Percentiles rank a stretch among this genome's conserved stretches.
These are phyloP conservation scores for Myxozyma kluyveri DNA, from an alignment of 805 yeast genomes.

Conservation along the genomic window DNA sequence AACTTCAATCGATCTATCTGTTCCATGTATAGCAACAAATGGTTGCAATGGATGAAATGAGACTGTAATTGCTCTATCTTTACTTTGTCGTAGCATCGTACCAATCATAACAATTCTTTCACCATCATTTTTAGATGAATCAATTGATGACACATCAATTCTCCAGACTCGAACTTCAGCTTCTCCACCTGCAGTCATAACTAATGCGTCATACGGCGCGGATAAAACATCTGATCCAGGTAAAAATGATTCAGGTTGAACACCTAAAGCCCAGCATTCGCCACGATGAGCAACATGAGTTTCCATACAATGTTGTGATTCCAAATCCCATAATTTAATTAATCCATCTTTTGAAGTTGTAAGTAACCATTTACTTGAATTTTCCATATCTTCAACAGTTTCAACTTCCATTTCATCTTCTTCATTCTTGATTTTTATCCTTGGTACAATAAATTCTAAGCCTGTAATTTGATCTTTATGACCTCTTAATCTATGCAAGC, in stretches of 20 bases:
- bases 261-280: constrained; percentile 85
- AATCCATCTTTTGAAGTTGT: constrained; percentile 87
- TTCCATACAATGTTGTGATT: constrained; percentile 84
- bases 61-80: constrained; percentile 63
- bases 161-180: constrained; percentile 83
- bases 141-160: constrained; percentile 46
- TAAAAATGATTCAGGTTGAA: constrained; percentile 38
- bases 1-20: constrained; percentile 76
- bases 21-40: constrained; percentile 64
- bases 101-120: constrained; percentile 60
- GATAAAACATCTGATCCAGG: neutral
- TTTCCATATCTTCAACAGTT: constrained; percentile 20
- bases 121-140: constrained; percentile 46
- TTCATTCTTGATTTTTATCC: constrained; percentile 32
- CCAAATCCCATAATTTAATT: constrained; percentile 89
- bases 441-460: constrained; percentile 47
- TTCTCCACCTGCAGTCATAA: constrained; percentile 74
- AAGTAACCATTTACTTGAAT: constrained; percentile 56
- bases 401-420: constrained; percentile 18
- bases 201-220: constrained; percentile 37
- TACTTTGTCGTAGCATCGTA: constrained; percentile 49
- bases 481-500: constrained; percentile 79
- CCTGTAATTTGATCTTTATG: constrained; percentile 90
- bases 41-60: constrained; percentile 48
- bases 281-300: constrained; percentile 91